Conservation (phyloP, 441 rosid genomes). For the Gossypium aridum region DNA sequence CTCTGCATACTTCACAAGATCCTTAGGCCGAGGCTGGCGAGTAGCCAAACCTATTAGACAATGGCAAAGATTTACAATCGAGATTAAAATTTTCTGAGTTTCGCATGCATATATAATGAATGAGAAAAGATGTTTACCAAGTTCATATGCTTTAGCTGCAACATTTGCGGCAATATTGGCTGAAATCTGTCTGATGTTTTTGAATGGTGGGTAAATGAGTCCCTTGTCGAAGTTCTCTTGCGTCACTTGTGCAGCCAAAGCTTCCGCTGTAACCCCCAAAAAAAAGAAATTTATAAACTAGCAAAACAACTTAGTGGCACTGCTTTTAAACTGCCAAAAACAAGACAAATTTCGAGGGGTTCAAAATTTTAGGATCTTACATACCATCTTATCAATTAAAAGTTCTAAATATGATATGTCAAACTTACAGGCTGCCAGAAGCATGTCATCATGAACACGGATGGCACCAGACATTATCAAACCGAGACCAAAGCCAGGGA, state of each 20-base stretch:
- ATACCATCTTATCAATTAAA: too few relatives aligned
- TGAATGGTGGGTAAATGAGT: conserved; percentile 76
- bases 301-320: not conserved
- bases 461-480: conserved; percentile 81
- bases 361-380: too few relatives aligned
- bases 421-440: conserved; percentile 64
- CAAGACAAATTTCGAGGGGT: too few relatives aligned
- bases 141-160: conserved; percentile 85
- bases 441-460: conserved; percentile 82
- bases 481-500: conserved; percentile 87
- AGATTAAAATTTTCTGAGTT: not conserved
- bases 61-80: not conserved
- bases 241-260: conserved; percentile 67
- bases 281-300: not conserved
- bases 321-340: too few relatives aligned
- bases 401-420: not conserved
- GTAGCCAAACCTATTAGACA: conserved; percentile 67
- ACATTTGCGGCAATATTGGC: conserved; percentile 83
- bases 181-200: conserved; percentile 75
- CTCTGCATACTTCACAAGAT: conserved; percentile 67
- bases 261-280: conserved; percentile 47
- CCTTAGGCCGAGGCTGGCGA: conserved; percentile 66
- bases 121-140: conserved; percentile 39
- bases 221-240: conserved; percentile 77
- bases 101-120: not conserved